Base-by-base conservation (phyloP, 2,329 filamentous ascomycete species). In the Beauveria pseudobassiana region DNA sequence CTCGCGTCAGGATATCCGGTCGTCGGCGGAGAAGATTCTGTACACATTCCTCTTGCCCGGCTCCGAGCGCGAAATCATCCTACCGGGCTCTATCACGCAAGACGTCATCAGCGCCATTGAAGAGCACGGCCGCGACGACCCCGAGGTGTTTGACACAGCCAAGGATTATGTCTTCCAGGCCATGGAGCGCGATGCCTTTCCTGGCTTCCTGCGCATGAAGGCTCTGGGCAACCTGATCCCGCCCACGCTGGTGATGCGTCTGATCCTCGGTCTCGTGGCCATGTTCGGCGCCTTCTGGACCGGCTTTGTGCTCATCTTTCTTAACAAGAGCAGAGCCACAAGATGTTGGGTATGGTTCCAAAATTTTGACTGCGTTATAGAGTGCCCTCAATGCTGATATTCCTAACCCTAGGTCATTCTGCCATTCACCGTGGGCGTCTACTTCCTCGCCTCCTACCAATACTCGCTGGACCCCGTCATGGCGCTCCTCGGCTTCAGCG, bases 101-200 rank as follows among this genome's bases (percentile, higher is more conserved):
- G 87, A 93, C 26, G 93, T 98, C 63, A 96, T 92, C 45, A 83
- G 87, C 22, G 85, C 91, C 16, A 96, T 99, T 65, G 95, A 99
- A 76, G 89, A 93, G 67, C 87, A 91, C 66, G 91, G 91, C 51
- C 87, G 95, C 68, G 95, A 98, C 69, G 95, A 99, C 72, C 95
- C 95, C 0, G 95, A 99, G 74, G 89, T 99, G 14, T 99, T 99
- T 69, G 95, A 98, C 72, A 87, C 91, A 22, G 95, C 95, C 60
- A 99, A 99, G 79, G 95, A 99, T 77, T 99, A 98, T 73, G 95
- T 98, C 65, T 99, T 98, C 75, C 96, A 99, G 76, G 96, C 96
- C 40, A 99, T 99, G 95, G 96, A 99, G 77, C 86, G 96, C 61
- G 95, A 99, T 77, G 95, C 96, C n/a, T 99, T 96, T 73, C 95